Base-by-base conservation (phyloP, 192 early-diverging fungal species). In the Entophlyctis luteolus region DNA sequence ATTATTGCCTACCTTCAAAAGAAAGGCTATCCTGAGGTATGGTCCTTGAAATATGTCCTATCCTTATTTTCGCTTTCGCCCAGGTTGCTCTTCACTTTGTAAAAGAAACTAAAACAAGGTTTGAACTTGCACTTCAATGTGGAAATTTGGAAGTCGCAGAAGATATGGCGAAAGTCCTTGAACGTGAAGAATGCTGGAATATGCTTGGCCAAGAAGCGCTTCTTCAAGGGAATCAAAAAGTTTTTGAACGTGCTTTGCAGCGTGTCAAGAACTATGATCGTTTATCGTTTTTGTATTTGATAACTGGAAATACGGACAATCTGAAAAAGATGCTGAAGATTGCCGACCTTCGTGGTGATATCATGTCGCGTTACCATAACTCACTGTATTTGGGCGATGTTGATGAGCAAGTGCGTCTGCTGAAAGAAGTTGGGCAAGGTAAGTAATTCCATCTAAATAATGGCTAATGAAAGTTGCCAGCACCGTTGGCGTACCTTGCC, bases 1-100 rank as follows among this genome's bases (percentile, higher is more conserved):
- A 99, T 99, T 75, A 99, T 99, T 78, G 93, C 95, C 0, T 99
- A 99, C 75, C 75, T 99, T 62, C 95, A 99, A 75, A 97, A 98
- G 87, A 98, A 99, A 77, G 97, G 97, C 0, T 98, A 98, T 73
- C 93, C 97, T 0, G 97, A 99, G 79, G 87, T 85, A n/a, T n/a
- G 48, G 14, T 2, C 31, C 28, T 63, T 53, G 0, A 0, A 14
- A 33, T 33, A 56, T 34, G 10, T n/a, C n/a, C n/a, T n/a, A n/a
- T n/a, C n/a, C n/a, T n/a, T n/a, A n/a, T n/a, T n/a, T n/a, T n/a
- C n/a, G n/a, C n/a, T n/a, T n/a, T n/a, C n/a, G n/a, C 31, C 39
- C 47, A 72, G 83, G 90, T 98, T 78, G 97, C 97, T 4, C 82
- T 99, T 42, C 94, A 98, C 75, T 99, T 99, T 88, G 95, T 99